Evolutionary conservation across 192 early-diverging fungal genomes (phyloP).

Genomic region (Globomyces pollinis-pini): DNA sequence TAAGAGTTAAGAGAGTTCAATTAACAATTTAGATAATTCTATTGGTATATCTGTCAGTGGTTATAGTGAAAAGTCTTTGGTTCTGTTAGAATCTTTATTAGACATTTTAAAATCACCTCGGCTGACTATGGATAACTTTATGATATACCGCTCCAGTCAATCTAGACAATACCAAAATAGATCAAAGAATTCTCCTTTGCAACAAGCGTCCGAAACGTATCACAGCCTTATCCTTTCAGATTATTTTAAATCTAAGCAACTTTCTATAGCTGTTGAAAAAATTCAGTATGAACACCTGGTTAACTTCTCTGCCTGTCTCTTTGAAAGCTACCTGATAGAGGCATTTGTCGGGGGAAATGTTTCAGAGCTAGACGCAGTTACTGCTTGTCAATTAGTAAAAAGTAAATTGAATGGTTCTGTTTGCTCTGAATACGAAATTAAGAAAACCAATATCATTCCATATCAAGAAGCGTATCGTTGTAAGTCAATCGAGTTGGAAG

Average conservation of each 20-base stretch:
- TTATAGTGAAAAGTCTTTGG: conserved; percentile 20
- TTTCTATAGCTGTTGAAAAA: conserved; percentile 15
- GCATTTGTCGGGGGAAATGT: conserved; percentile 30
- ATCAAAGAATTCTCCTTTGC: conserved; percentile 20
- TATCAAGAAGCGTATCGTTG: background rate
- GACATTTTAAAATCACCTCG: conserved; percentile 12
- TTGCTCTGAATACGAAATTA: conserved; percentile 1
- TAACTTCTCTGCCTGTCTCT: conserved; percentile 12
- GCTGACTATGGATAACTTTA: conserved; percentile 14
- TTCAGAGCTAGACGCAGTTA: conserved; percentile 3
- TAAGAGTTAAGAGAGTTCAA: conserved; percentile 18
- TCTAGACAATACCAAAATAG: conserved; percentile 19
- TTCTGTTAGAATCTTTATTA: conserved; percentile 18
- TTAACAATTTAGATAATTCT: too few relatives aligned
- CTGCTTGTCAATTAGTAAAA: conserved; percentile 11
- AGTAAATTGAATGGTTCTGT: conserved; percentile 3
- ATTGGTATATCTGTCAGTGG: conserved; percentile 25
- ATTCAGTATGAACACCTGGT: conserved; percentile 14
- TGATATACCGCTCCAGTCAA: conserved; percentile 18
- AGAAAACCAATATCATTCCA: conserved; percentile 9
- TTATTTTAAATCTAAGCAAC: conserved; percentile 13
- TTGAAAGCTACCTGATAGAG: conserved; percentile 18
- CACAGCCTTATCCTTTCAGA: conserved; percentile 14
- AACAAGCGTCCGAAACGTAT: conserved; percentile 23
- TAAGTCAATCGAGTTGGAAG: conserved; percentile 5